phyloP scores from a whole-genome alignment of 1,284 basidiomycete genomes.

The Puccinia triticina region DNA sequence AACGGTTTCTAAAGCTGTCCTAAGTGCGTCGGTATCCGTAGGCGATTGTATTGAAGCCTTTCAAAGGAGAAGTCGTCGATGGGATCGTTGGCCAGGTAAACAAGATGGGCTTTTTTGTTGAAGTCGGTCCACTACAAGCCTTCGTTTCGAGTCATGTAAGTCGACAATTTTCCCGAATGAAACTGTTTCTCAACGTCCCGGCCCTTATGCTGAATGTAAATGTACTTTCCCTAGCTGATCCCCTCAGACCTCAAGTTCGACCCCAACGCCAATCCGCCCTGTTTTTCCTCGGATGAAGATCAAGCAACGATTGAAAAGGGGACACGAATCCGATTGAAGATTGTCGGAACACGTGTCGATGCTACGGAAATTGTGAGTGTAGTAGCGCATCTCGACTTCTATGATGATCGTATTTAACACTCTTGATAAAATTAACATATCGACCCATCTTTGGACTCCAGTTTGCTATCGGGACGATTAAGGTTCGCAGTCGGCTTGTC shows the following conservation, averaged over 20 bases:
- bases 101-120: slow-evolving; percentile 99
- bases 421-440: slow-evolving; percentile 17
- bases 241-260: slow-evolving; percentile 90
- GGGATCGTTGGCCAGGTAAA: slow-evolving; percentile 94
- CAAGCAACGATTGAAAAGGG: slow-evolving; percentile 94
- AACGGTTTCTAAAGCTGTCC: neutral
- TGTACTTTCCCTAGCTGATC: slow-evolving; percentile 69
- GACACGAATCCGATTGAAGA: slow-evolving; percentile 86
- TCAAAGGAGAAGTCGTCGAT: slow-evolving; percentile 98
- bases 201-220: slow-evolving; percentile 52
- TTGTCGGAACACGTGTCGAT: slow-evolving; percentile 94
- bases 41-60: slow-evolving; percentile 94
- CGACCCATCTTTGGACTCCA: neutral
- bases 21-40: slow-evolving; percentile 56
- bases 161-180: slow-evolving; percentile 61
- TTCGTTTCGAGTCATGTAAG: slow-evolving; percentile 92
- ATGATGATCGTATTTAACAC: neutral
- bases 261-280: slow-evolving; percentile 87
- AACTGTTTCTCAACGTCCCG: slow-evolving; percentile 52
- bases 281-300: slow-evolving; percentile 71
- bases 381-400: neutral
- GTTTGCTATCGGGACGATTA: slow-evolving; percentile 27
- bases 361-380: slow-evolving; percentile 88
- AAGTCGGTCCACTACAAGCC: slow-evolving; percentile 87
- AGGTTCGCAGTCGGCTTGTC: slow-evolving; percentile 33